Evolutionary conservation across 2,329 filamentous ascomycete species (phyloP).

Genomic region (Aspergillus sclerotialis): DNA sequence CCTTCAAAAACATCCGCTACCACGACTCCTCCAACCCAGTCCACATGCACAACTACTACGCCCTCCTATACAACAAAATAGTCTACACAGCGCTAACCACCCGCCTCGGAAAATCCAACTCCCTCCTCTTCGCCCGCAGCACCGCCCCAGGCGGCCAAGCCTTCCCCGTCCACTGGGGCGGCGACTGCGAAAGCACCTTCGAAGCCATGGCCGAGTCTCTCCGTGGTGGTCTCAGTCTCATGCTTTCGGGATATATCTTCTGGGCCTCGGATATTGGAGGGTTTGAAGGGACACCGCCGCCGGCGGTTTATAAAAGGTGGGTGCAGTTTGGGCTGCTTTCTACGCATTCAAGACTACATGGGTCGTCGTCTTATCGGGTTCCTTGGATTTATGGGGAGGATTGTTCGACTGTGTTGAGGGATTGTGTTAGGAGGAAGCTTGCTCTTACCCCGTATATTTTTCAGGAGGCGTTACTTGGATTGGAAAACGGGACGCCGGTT

Average conservation of each 20-base stretch:
- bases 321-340: conserved; percentile 68
- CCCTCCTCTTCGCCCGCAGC: conserved; percentile 61
- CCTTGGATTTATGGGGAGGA: conserved; percentile 66
- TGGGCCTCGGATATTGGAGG: conserved; percentile 67
- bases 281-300: conserved; percentile 61
- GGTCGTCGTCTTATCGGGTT: conserved; percentile 64
- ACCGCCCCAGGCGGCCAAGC: conserved; percentile 62
- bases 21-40: conserved; percentile 54
- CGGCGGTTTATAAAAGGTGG: conserved; percentile 70
- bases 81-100: conserved; percentile 60
- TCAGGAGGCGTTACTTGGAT: conserved; percentile 44
- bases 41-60: conserved; percentile 71
- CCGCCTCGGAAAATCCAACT: conserved; percentile 44
- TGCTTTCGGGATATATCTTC: conserved; percentile 59
- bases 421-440: conserved; percentile 49
- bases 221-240: conserved; percentile 58
- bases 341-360: conserved; percentile 63
- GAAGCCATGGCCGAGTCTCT: conserved; percentile 67
- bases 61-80: conserved; percentile 64
- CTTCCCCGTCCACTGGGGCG: conserved; percentile 66
- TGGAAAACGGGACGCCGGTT: conserved; percentile 52
- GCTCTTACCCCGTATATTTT: conserved; percentile 54
- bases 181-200: conserved; percentile 67
- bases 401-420: conserved; percentile 50
- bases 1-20: conserved; percentile 59